Base-by-base conservation (phyloP, 139 green algal species). In the Dunaliella primolecta region DNA sequence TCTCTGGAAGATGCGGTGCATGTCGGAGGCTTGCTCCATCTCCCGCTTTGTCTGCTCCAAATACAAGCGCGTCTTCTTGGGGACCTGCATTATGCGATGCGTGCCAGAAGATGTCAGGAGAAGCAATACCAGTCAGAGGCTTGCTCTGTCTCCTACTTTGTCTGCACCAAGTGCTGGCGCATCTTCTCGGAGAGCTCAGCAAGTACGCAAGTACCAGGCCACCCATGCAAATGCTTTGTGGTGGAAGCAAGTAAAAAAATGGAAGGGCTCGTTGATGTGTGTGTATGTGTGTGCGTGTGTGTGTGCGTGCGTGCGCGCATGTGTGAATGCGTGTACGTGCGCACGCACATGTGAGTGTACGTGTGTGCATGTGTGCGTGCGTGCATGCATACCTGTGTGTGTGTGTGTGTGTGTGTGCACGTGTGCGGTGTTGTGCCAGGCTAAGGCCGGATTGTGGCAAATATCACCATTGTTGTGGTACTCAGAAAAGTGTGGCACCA, bases 51-150 rank as follows among this genome's bases (percentile, higher is more conserved):
- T 93, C 91, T 96, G 93, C 90, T 95, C 92, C 46, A 96, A 90
- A 64, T 94, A 95, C 78, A 94, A 86, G 25, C 89, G 87, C n/a
- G 93, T 95, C 87, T 95, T 95, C 81, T 94, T 94, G 46, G 93
- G 93, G 34, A 96, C 90, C 74, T 86, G 83, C 75, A n/a, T 3
- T 24, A 25, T 33, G 75, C 23, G n/a, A n/a, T n/a, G n/a, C n/a
- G n/a, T n/a, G n/a, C n/a, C n/a, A 21, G 33, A 31, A 23, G 21
- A 74, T 21, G 21, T n/a, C 57, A 74, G 77, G 75, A 78, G 0
- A 33, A 56, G 81, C 81, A 76, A 84, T 64, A 81, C 81, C 75
- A 78, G 32, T 84, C 38, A 33, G 74, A 27, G 2, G 85, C 87
- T 76, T 92, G 87, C 64, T 92, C 89, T 23, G 87, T 84, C 85